phyloP scores from a whole-genome alignment of 208 protist genomes.

The Acanthamoeba castellanii region DNA sequence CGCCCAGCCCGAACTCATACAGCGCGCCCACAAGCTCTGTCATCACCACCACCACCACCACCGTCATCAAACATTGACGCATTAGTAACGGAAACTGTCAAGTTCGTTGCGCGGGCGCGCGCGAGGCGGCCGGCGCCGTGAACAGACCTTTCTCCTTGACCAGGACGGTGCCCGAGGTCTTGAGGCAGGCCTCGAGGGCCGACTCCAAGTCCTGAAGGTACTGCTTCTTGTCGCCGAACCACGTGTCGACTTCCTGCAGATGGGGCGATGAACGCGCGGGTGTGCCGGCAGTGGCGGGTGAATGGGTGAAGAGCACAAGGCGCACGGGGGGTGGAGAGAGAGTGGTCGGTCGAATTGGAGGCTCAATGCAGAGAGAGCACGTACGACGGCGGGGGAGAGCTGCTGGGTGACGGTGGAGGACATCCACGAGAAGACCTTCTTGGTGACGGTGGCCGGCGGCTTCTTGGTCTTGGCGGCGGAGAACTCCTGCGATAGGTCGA shows the following conservation, averaged over 20 bases:
- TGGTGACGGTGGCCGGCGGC: conserved; percentile 19
- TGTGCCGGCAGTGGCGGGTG: neutral
- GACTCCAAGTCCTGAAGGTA: conserved; percentile 36
- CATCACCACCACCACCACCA: too few relatives aligned
- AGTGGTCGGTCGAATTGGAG: too few relatives aligned
- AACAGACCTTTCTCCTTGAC: conserved; percentile 39
- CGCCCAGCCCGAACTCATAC: conserved; percentile 48
- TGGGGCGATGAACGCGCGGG: too few relatives aligned
- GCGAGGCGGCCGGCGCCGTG: neutral
- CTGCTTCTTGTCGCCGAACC: conserved; percentile 62
- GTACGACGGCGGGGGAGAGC: conserved; percentile 41
- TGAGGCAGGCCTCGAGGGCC: conserved; percentile 13
- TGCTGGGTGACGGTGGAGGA: conserved; percentile 51
- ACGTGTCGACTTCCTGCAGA: conserved; percentile 32
- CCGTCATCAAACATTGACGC: neutral
- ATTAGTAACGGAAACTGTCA: neutral
- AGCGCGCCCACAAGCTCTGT: conserved; percentile 21
- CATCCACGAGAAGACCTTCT: conserved; percentile 72
- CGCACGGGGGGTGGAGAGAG: too few relatives aligned
- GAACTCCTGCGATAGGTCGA: conserved; percentile 1
- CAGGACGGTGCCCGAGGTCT: conserved; percentile 10
- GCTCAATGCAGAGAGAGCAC: neutral
- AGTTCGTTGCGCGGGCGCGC: neutral
- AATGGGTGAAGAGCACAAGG: too few relatives aligned
- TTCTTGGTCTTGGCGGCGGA: conserved; percentile 65